Percentiles rank a stretch among this genome's conserved stretches.
phyloP scores from a whole-genome alignment of 805 yeast species.

The Kuraishia hungarica region DNA sequence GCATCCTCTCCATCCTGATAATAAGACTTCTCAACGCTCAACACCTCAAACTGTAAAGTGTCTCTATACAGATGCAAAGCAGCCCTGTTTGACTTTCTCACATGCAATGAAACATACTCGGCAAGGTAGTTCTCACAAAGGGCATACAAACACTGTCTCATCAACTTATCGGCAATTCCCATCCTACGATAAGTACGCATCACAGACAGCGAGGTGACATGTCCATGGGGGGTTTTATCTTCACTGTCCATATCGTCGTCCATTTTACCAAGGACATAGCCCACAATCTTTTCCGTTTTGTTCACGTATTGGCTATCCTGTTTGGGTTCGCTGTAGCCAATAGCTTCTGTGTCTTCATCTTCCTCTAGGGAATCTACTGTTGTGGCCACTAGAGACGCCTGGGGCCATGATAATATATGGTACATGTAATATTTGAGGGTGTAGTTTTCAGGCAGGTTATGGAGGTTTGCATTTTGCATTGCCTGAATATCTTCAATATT shows the following conservation, averaged over 20 bases:
- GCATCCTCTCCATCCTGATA: slow-evolving; percentile 98
- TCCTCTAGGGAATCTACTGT: slow-evolving; percentile 28
- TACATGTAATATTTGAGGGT: slow-evolving; percentile 88
- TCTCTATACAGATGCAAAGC: slow-evolving; percentile 88
- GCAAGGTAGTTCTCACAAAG: slow-evolving; percentile 77
- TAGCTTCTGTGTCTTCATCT: slow-evolving; percentile 1
- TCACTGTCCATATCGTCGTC: slow-evolving; percentile 83
- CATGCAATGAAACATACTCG: slow-evolving; percentile 82
- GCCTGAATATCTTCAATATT: slow-evolving; percentile 81
- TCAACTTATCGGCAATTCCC: slow-evolving; percentile 88
- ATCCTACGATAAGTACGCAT: slow-evolving; percentile 92
- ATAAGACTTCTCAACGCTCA: slow-evolving; percentile 77
- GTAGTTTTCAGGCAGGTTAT: slow-evolving; percentile 92
- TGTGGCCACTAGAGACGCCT: slow-evolving; percentile 92
- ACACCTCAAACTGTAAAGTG: slow-evolving; percentile 74
- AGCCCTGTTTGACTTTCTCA: slow-evolving; percentile 87
- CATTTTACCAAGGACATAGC: slow-evolving; percentile 93
- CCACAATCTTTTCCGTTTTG: slow-evolving; percentile 79
- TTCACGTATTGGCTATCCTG: slow-evolving; percentile 42
- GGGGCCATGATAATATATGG: slow-evolving; percentile 95
- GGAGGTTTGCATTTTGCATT: slow-evolving; percentile 91
- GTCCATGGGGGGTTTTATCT: slow-evolving; percentile 77
- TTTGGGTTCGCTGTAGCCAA: slow-evolving; percentile 8
- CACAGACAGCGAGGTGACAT: slow-evolving; percentile 87
- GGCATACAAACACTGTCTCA: slow-evolving; percentile 74